phyloP scores from a whole-genome alignment of 176 grass and related monocot species.

The Aegilops tauschii region DNA sequence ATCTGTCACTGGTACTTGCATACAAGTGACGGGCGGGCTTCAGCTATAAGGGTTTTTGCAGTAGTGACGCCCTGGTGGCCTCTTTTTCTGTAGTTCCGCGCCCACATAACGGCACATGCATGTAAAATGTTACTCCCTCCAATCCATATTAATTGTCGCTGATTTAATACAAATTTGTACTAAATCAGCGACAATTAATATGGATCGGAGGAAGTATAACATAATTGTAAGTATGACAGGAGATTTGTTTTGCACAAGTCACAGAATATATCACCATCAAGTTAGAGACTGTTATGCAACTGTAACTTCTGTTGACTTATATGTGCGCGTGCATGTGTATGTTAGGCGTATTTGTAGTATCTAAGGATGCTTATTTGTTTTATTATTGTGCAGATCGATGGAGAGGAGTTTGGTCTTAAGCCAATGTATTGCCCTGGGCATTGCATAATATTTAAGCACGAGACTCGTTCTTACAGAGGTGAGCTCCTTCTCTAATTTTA shows the following conservation, averaged over 20 bases:
- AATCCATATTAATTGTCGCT: no score
- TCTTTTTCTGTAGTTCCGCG: background rate
- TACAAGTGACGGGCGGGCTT: no score
- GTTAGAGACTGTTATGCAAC: background rate
- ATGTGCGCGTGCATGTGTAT: no score
- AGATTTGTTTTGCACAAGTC: background rate
- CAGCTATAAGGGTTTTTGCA: no score
- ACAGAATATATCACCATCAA: background rate
- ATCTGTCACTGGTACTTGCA: no score
- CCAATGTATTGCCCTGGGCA: conserved; percentile 99
- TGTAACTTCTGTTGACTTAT: background rate
- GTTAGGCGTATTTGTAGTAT: background rate
- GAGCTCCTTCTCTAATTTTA: conserved; percentile 29
- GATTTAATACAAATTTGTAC: no score
- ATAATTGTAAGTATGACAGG: background rate
- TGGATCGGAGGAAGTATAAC: no score
- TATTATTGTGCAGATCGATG: conserved; percentile 68
- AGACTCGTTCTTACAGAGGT: conserved; percentile 96
- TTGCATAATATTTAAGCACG: conserved; percentile 95
- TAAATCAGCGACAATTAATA: no score
- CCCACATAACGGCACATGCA: background rate
- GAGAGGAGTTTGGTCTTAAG: conserved; percentile 97
- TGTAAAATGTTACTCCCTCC: no score
- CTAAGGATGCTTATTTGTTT: background rate
- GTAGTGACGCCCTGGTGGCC: background rate